These are phyloP conservation scores for Flaveria sonorensis DNA, from an alignment of 129 eudicot genomes.

Conservation along the genomic window DNA sequence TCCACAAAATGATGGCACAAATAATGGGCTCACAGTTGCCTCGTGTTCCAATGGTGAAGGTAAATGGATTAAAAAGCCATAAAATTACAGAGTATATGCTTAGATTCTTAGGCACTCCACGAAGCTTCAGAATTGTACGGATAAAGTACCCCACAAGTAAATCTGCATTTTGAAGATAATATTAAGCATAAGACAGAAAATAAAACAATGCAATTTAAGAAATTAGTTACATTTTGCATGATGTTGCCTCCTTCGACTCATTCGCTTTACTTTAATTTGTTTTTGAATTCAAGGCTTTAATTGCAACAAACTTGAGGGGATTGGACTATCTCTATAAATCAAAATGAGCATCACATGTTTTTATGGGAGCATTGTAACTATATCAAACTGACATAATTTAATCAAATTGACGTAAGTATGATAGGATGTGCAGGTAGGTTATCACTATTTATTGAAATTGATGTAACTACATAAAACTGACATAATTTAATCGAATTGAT, in stretches of 20 bases:
- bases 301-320: neutral
- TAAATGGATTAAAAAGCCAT: slow-evolving; percentile 98
- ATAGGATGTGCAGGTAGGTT: too few relatives aligned
- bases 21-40: slow-evolving; percentile 98
- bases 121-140: slow-evolving; percentile 76
- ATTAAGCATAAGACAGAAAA: neutral
- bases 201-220: neutral
- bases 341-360: too few relatives aligned
- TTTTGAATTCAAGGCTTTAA: neutral
- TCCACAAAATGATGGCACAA: slow-evolving; percentile 93
- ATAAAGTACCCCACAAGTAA: slow-evolving; percentile 84
- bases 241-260: neutral
- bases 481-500: too few relatives aligned
- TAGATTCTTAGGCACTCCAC: slow-evolving; percentile 78
- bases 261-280: neutral
- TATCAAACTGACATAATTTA: too few relatives aligned
- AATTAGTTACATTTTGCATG: neutral
- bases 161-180: slow-evolving; percentile 51
- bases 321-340: neutral
- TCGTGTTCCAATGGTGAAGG: slow-evolving; percentile 98
- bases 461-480: too few relatives aligned
- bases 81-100: slow-evolving; percentile 60
- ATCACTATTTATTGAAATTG: too few relatives aligned
- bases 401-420: too few relatives aligned
- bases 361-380: too few relatives aligned